Evolutionary conservation across 2,329 filamentous ascomycete species (phyloP), one percentile per base, ranked within the genome.

Genomic region (Microdochium bolleyi): DNA sequence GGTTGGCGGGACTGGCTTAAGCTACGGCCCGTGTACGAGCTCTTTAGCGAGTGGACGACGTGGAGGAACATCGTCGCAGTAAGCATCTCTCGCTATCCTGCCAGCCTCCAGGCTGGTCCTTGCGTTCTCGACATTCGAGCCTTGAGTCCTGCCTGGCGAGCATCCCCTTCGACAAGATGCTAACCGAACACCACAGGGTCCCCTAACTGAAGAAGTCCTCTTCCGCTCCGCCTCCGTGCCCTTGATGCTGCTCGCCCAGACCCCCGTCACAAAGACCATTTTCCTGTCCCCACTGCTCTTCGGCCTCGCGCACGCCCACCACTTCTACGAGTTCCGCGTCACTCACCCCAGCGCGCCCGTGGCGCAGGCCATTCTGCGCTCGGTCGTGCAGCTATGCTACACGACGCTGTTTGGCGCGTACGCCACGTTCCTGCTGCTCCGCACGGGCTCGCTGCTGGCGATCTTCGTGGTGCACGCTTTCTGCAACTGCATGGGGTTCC

Each of bases 331-430:
- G 71, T 96, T 95, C 70, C 81, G 87, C 53, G 76, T 95, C 53
- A 89, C 87, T 1, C 83, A 95, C 61, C 89, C 89, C 9, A 76
- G 82, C 56, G 83, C 86, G 1, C 80, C 88, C 1, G 64, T 85
- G 13, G 58, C 77, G 1, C 76, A 81, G 2, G 83, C 87, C 7
- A 63, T 94, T 5, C 64, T 88, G 25, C 84, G 89, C 50, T 90
- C 89, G 2, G 58, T 91, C 11, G 79, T 97, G 58, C 94, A 97
- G 66, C 87, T 99, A 62, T 76, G 79, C 3, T 99, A 95, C 70
- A 99, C 94, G 0, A 92, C 89, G 7, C 70, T 97, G 4, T 99
- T 99, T 63, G 94, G 94, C 56, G 91, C 90, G 69, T 96, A 94
- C 69, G 92, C 88, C 3, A 91, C 89, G 0, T 99, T 97, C 62